Evolutionary conservation across 139 green algal genomes (phyloP).

Genomic region (Chlorella sp.): DNA sequence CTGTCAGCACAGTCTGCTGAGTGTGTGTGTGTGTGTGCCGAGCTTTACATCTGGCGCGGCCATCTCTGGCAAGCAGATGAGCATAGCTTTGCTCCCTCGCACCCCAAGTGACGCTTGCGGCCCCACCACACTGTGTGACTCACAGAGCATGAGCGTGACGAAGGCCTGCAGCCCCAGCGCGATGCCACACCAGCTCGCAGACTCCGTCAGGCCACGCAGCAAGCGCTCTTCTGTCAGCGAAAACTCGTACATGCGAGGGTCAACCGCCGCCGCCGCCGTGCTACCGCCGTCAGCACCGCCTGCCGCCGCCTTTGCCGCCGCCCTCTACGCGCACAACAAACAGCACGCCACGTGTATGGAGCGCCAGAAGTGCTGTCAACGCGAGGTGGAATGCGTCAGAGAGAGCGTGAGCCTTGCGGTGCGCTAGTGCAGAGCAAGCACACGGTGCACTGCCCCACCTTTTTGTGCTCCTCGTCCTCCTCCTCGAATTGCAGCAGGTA

Average conservation of each 20-base stretch:
- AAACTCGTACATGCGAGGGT: slow-evolving; percentile 1
- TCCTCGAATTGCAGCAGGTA: slow-evolving; percentile 3
- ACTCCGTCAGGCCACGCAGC: slow-evolving; percentile 4
- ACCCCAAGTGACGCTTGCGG: no score
- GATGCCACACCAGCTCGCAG: slow-evolving; percentile 6
- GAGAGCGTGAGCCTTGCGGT: background rate
- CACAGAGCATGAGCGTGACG: slow-evolving; percentile 17
- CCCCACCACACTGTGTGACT: background rate
- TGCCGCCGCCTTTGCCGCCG: background rate
- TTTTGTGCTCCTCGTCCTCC: background rate
- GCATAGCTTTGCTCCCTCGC: no score
- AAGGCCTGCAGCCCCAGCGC: slow-evolving; percentile 21
- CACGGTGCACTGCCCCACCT: background rate
- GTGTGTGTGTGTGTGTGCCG: no score
- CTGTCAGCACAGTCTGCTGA: no score
- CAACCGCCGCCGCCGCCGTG: no score
- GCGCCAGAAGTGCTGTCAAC: no score
- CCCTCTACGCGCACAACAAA: no score
- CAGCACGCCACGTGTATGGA: no score
- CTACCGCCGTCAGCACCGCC: background rate
- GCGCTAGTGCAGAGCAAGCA: background rate
- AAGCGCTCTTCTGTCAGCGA: background rate
- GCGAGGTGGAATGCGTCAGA: background rate
- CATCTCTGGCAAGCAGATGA: no score
- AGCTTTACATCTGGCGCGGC: no score